Percentiles rank a stretch among this genome's conserved stretches.
phyloP scores from a whole-genome alignment of 306 rosid species.

The Vigna hirtella region DNA sequence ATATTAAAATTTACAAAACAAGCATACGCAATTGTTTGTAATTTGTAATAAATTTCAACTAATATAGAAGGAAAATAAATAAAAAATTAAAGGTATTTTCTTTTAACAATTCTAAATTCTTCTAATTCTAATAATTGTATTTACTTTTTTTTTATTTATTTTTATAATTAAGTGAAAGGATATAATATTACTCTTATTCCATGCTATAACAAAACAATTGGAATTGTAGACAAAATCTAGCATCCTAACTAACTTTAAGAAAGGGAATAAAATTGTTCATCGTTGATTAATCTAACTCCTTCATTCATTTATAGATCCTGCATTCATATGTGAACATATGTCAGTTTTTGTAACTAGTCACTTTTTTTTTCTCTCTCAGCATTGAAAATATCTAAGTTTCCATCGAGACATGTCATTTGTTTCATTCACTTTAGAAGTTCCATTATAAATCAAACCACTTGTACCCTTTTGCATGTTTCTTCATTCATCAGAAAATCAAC shows the following conservation, averaged over 20 bases:
- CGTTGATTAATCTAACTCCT: not conserved
- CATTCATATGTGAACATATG: slow-evolving; percentile 11
- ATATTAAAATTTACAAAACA: not conserved
- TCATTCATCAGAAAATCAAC: slow-evolving; percentile 37
- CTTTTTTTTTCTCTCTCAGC: slow-evolving; percentile 12
- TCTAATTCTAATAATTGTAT: not conserved
- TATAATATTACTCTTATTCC: not conserved
- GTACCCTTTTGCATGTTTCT: slow-evolving; percentile 32
- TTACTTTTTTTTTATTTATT: not conserved
- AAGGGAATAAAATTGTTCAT: not conserved
- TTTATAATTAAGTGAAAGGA: not conserved
- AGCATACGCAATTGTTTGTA: not conserved
- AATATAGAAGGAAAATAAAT: not conserved
- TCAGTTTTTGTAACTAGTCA: slow-evolving; percentile 35
- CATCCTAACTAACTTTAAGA: slow-evolving; percentile 26
- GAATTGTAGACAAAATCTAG: slow-evolving; percentile 34
- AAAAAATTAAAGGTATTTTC: not conserved
- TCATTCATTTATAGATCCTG: slow-evolving; percentile 28
- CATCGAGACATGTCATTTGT: slow-evolving; percentile 37
- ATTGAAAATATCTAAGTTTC: slow-evolving; percentile 32
- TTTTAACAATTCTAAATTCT: no score
- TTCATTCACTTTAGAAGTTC: slow-evolving; percentile 4
- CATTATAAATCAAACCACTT: not conserved
- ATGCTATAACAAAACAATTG: not conserved
- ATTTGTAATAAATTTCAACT: not conserved